Conservation (phyloP, 805 yeast species). For the Spathaspora girioi region DNA sequence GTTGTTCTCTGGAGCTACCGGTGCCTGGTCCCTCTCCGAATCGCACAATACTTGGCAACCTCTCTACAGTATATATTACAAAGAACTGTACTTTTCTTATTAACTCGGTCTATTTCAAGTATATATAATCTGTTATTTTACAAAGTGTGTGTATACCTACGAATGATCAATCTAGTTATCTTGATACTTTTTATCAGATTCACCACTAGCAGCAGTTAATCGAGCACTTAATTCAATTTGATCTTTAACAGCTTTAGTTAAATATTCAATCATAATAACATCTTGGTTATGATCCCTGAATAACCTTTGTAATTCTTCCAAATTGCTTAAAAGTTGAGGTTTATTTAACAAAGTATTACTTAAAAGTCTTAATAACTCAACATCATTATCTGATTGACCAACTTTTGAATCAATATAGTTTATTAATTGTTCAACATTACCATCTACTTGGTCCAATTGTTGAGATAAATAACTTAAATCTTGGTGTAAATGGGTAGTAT, state of each 20-base stretch:
- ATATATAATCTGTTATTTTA: too few species aligned
- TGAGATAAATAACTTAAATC: slow-evolving; percentile 43
- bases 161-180: background rate
- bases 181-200: slow-evolving; percentile 16
- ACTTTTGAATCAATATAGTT: slow-evolving; percentile 42
- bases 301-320: slow-evolving; percentile 52
- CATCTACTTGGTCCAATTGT: slow-evolving; percentile 44
- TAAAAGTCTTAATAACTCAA: slow-evolving; percentile 63
- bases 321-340: slow-evolving; percentile 46
- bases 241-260: slow-evolving; percentile 79
- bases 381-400: slow-evolving; percentile 29
- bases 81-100: too few species aligned
- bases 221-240: slow-evolving; percentile 79
- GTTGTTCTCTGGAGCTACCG: too few species aligned
- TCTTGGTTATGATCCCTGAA: slow-evolving; percentile 76
- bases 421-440: slow-evolving; percentile 47
- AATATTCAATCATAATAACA: slow-evolving; percentile 73
- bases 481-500: slow-evolving; percentile 26
- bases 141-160: background rate
- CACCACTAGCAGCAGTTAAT: slow-evolving; percentile 48
- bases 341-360: slow-evolving; percentile 53
- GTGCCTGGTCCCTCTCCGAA: too few species aligned
- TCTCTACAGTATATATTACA: too few species aligned
- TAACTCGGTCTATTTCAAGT: background rate
- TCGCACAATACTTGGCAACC: too few species aligned